Conservation (phyloP, 495 filamentous ascomycete species). For the Symbiotaphrina buchneri region DNA sequence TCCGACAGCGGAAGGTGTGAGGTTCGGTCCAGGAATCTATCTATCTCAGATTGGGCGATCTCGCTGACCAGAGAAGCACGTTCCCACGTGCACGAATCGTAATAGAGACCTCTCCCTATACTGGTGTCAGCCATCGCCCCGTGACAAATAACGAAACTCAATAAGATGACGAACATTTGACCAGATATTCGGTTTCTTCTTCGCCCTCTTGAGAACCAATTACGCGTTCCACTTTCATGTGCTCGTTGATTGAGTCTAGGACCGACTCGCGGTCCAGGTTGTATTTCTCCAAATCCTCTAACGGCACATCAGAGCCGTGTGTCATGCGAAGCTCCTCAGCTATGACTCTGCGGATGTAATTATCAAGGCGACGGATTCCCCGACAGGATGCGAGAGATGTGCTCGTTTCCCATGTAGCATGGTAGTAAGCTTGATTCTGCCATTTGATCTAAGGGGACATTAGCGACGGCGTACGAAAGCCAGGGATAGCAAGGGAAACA, state of each 20-base stretch:
- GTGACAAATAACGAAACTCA: conserved; percentile 5
- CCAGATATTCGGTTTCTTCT: conserved; percentile 58
- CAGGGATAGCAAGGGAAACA: conserved; percentile 6
- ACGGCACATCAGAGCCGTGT: conserved; percentile 44
- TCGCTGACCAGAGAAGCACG: conserved; percentile 44
- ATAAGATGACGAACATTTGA: conserved; percentile 57
- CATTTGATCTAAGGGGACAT: conserved; percentile 52
- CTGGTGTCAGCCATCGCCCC: conserved; percentile 8
- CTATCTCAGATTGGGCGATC: conserved; percentile 67
- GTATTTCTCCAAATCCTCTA: conserved; percentile 80
- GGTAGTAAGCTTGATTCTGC: conserved; percentile 84
- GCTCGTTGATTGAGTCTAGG: conserved; percentile 61
- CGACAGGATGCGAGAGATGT: conserved; percentile 41
- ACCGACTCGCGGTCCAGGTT: conserved; percentile 73
- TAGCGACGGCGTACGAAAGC: conserved; percentile 1
- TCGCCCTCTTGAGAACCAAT: conserved; percentile 60
- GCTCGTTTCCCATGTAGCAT: conserved; percentile 80
- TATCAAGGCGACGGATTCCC: conserved; percentile 73
- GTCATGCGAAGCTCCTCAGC: conserved; percentile 47
- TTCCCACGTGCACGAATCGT: conserved; percentile 93
- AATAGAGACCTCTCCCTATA: conserved; percentile 51
- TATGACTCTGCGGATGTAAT: conserved; percentile 72
- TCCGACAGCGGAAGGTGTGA: conserved; percentile 57
- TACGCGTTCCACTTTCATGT: conserved; percentile 77
- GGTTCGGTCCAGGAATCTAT: conserved; percentile 68